Base-by-base conservation (phyloP, 306 rosid genomes). In the Castanea crenata region DNA sequence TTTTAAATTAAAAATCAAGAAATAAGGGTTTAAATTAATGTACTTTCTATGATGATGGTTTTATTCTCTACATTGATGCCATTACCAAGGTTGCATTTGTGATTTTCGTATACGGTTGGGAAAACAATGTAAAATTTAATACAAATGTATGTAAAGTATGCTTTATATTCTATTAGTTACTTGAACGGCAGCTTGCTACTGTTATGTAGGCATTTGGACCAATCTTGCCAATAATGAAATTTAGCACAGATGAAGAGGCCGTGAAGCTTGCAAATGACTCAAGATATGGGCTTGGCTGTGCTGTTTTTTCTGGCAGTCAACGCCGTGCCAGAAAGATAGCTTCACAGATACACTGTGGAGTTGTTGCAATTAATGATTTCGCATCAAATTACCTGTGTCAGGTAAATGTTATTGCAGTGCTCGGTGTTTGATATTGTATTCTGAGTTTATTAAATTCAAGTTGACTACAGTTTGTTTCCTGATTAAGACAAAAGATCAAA, bases 291-390 rank as follows among this genome's bases (percentile, higher is more conserved):
- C 98, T 95, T 62, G 98, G 99, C 63, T 91, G 96, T 80, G 91
- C 97, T 78, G 98, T 95, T 82, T 95, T 95, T 83, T 93, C 97
- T 18, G 98, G 98, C 75, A 90, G 82, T 79, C 92, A 89, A 82
- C 84, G 71, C 49, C 98, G 89, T 38, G 97, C 98, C 75, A 90
- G 75, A 79, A 92, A 83, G 76, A 90, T 93, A 81, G 91, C 94
- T 73, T 88, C 93, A 13, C 97, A 93, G 88, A 91, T 91, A 84
- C 92, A 81, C 25, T 78, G 92, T 81, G 98, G 97, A 83, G 85
- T 81, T 64, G 98, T 84, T 90, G 97, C 95, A 71, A 77, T 93
- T 34, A 93, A 91, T 51, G 95, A 91, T 85, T 91, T 93, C 61
- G 98, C 98, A 34, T 70, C 95, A 83, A 80, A 85, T 44, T 93